phyloP scores from a whole-genome alignment of 768 basidiomycete species.

The Kwoniella newhampshirensis region DNA sequence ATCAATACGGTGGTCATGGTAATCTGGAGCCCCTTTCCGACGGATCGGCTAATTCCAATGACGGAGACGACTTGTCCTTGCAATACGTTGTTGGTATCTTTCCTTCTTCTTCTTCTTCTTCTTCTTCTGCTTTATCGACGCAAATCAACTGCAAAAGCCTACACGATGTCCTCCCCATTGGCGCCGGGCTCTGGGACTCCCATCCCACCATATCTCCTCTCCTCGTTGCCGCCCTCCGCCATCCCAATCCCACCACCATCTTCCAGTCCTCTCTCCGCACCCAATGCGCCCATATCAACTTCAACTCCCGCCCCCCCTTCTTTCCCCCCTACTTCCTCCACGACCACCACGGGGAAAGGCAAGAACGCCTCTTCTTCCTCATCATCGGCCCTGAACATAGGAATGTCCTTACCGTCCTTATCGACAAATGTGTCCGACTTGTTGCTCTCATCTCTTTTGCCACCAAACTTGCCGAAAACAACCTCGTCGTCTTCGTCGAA shows the following conservation, averaged over 20 bases:
- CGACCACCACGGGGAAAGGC: background rate
- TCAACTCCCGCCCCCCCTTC: slow-evolving; percentile 3
- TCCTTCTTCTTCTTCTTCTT: no score
- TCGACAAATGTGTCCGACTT: slow-evolving; percentile 49
- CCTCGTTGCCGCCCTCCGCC: slow-evolving; percentile 56
- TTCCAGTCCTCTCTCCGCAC: slow-evolving; percentile 4
- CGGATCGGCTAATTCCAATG: no score
- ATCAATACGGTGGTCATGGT: no score
- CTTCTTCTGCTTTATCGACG: no score
- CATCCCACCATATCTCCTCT: slow-evolving; percentile 39
- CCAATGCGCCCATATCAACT: slow-evolving; percentile 2
- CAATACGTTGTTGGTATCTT: no score
- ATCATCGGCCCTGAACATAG: slow-evolving; percentile 14
- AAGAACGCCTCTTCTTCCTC: no score
- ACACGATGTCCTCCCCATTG: no score
- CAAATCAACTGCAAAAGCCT: no score
- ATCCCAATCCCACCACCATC: slow-evolving; percentile 32
- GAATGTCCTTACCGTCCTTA: slow-evolving; percentile 13
- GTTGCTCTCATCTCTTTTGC: slow-evolving; percentile 44
- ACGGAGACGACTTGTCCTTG: no score
- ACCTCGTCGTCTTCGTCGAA: slow-evolving; percentile 13
- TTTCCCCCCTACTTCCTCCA: slow-evolving; percentile 55
- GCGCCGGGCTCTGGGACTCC: background rate
- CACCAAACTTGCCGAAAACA: slow-evolving; percentile 41
- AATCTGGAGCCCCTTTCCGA: no score